phyloP scores from a whole-genome alignment of 257 asterid species.

The Fraxinus anomala region DNA sequence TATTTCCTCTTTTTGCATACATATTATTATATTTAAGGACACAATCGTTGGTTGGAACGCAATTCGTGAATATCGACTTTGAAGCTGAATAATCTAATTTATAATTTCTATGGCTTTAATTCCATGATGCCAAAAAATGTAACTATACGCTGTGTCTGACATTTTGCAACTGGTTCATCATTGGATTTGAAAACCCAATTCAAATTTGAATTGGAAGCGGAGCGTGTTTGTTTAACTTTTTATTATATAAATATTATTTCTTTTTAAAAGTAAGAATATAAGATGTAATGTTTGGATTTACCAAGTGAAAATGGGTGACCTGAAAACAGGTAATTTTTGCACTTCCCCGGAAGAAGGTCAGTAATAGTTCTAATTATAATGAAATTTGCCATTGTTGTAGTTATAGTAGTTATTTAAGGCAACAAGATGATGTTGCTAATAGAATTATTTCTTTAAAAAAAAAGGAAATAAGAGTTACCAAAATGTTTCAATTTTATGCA shows the following conservation, averaged over 20 bases:
- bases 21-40: neutral
- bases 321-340: neutral
- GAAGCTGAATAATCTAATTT: neutral
- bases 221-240: neutral
- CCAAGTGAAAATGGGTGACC: neutral
- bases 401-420: too few relatives aligned
- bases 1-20: too few relatives aligned
- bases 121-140: too few relatives aligned
- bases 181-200: neutral
- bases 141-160: neutral
- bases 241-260: too few relatives aligned
- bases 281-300: neutral
- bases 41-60: neutral
- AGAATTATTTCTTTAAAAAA: too few relatives aligned
- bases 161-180: neutral
- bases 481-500: too few relatives aligned
- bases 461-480: too few relatives aligned
- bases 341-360: too few relatives aligned
- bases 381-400: too few relatives aligned
- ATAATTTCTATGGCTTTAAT: neutral
- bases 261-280: neutral
- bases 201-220: neutral
- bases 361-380: too few relatives aligned
- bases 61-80: neutral
- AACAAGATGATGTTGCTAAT: too few relatives aligned